Evolutionary conservation across 495 filamentous ascomycete genomes (phyloP), one percentile per base, ranked within the genome.

Genomic region (Penicillium bovifimosum): DNA sequence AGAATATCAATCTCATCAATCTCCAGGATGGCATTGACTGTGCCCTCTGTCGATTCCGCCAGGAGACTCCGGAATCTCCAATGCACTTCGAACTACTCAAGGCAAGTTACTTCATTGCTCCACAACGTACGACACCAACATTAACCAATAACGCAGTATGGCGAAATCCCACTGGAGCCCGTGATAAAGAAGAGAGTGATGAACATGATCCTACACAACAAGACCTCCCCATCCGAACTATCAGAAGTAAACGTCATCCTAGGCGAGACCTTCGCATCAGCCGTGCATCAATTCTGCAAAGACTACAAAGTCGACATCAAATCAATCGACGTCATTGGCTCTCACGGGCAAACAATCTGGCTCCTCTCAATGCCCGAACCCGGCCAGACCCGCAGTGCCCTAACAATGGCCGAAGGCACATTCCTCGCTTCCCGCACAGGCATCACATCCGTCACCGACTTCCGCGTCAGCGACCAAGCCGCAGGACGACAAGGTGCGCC

Each of bases 331-430:
- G 70, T 71, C 20, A 61, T 83, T n/a, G 80, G 78, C 13, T 80
- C 76, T 9, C 78, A 82, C 46, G 80, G 79, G 9, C 79, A 82
- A 54, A 82, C 80, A 2, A 81, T 83, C 39, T 83, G 77, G 78
- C 67, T 80, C 5, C 67, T 79, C 27, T 71, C 69, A 38, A 80
- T 81, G 76, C 78, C 78, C 1, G 66, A 72, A 42, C 58, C 61
- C 6, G 76, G 71, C 27, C 72, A 79, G 56, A 75, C 71, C 29
- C 67, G 70, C 20, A 73, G 71, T 42, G 76, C 78, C 10, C 47
- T 81, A 16, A 78, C 73, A 2, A 66, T 77, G 59, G 74, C 70
- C 24, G 74, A 77, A 43, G 73, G 71, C 10, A 63, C 66, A 17
- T 71, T 75, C 36, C 63, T 76, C 16, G 69, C 70, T 16, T 69